Percentiles rank a stretch among this genome's conserved stretches.
These are phyloP conservation scores for Trichoderma parareesei DNA, from an alignment of 495 filamentous ascomycete genomes.

Conservation along the genomic window DNA sequence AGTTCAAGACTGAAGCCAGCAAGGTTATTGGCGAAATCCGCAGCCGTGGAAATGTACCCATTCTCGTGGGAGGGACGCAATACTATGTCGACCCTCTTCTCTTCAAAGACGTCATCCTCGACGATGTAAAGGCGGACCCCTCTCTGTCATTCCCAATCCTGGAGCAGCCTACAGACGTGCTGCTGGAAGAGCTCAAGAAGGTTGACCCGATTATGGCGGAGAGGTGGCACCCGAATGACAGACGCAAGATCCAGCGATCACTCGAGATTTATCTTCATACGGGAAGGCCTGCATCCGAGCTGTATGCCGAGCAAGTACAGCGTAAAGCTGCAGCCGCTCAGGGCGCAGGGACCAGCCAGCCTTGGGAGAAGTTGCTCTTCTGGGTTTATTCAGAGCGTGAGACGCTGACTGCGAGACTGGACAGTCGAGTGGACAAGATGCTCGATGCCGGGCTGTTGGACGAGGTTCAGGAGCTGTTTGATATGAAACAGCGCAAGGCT, in stretches of 20 bases:
- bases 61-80: conserved; percentile 89
- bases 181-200: conserved; percentile 61
- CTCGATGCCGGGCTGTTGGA: conserved; percentile 57
- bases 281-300: conserved; percentile 70
- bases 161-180: conserved; percentile 54
- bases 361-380: conserved; percentile 65
- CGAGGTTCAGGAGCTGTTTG: conserved; percentile 57
- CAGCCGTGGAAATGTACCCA: conserved; percentile 66
- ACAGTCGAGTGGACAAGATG: conserved; percentile 78
- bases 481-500: conserved; percentile 40
- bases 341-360: conserved; percentile 21
- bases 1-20: conserved; percentile 62
- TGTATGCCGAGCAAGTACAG: conserved; percentile 68
- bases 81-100: conserved; percentile 89
- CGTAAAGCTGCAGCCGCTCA: conserved; percentile 22
- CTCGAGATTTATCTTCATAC: conserved; percentile 82
- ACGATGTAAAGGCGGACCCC: conserved; percentile 28
- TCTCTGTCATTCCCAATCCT: conserved; percentile 58
- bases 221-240: conserved; percentile 89
- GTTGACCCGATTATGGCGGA: conserved; percentile 87
- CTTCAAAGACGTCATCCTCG: conserved; percentile 58
- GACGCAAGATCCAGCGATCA: conserved; percentile 80
- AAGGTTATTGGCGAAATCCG: conserved; percentile 70
- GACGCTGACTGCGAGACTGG: conserved; percentile 57
- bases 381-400: conserved; percentile 76